A percentile compares a stretch with the other conserved stretches of the same genome.
Conservation (phyloP, 306 rosid species). For the Acacia acuminata region DNA sequence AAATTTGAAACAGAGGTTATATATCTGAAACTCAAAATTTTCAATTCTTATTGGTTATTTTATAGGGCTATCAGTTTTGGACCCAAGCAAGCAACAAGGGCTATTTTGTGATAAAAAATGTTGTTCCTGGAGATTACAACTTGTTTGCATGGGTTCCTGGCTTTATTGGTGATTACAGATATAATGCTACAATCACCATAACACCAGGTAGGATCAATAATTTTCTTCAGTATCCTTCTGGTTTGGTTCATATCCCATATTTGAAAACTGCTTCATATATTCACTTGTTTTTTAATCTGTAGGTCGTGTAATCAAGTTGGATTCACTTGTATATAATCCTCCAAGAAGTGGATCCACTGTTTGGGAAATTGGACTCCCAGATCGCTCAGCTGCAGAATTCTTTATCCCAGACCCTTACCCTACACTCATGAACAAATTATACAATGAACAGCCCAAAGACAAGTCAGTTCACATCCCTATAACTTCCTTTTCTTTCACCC, state of each 20-base stretch:
- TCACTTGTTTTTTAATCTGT: slow-evolving; percentile 2
- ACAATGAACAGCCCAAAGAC: slow-evolving; percentile 32
- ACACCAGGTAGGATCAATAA: slow-evolving; percentile 37
- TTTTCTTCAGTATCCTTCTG: neutral
- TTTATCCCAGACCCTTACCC: slow-evolving; percentile 72
- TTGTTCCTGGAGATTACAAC: slow-evolving; percentile 76
- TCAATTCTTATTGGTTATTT: neutral
- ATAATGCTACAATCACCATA: slow-evolving; percentile 47
- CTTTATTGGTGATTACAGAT: slow-evolving; percentile 72
- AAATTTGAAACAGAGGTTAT: slow-evolving; percentile 23
- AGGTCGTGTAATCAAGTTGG: slow-evolving; percentile 49
- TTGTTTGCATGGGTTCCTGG: slow-evolving; percentile 87
- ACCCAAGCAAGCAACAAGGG: slow-evolving; percentile 58
- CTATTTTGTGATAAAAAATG: slow-evolving; percentile 50
- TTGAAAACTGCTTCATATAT: neutral
- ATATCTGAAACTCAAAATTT: slow-evolving; percentile 52
- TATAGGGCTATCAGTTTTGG: slow-evolving; percentile 93
- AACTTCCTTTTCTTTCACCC: neutral
- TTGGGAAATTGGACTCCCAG: slow-evolving; percentile 96
- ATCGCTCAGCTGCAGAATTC: slow-evolving; percentile 77
- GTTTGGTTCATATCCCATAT: neutral
- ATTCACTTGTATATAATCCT: slow-evolving; percentile 41
- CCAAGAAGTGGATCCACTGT: slow-evolving; percentile 84
- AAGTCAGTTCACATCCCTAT: slow-evolving; percentile 39
- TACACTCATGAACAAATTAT: slow-evolving; percentile 62